Evolutionary conservation across 2,329 filamentous ascomycete species (phyloP), one percentile per base, ranked within the genome.

Genomic region (Diaporthe longicolla): DNA sequence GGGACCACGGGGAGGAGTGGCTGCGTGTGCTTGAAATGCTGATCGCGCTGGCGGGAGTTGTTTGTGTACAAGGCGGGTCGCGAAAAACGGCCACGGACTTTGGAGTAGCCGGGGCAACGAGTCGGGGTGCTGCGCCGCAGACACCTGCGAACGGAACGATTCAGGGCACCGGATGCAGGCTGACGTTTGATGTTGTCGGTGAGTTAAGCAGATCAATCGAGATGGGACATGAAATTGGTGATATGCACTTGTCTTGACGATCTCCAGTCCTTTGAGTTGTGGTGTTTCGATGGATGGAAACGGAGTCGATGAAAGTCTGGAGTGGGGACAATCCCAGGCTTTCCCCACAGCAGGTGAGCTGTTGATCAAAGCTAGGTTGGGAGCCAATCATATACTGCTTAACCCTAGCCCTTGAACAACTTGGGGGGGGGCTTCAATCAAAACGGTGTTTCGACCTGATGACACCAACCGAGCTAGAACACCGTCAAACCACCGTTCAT

Each of bases 21-120:
- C 2, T 54, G 24, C 24, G n/a, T 26, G 50, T 29, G 50, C 50
- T 59, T 59, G 37, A 59, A 59, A 59, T 59, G 55, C 32, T 24
- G 32, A 40, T 40, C 32, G 55, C 55, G 55, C 55, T 40, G 55
- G 11, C 29, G 55, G 32, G 55, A 59, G 55, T 24, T 59, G 55
- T 59, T 59, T 40, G 55, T 59, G 55, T 59, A 24, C 55, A 40
- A 24, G 37, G 13, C 21, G 13, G 55, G 55, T 40, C 55, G 55
- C 55, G 29, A 59, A 59, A 59, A 59, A n/a, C 55, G 55, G 55
- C 21, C 55, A 21, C 55, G 55, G 55, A 21, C 55, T n/a, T 58
- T 2, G 55, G 9, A 59, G 55, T 59, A 59, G 55, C 55, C 55
- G 55, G 55, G 55, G 55, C 55, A 59, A 59, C 55, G 17, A 59